Conservation (phyloP, 2,329 filamentous ascomycete species). For the Pseudocercospora fuligena region DNA sequence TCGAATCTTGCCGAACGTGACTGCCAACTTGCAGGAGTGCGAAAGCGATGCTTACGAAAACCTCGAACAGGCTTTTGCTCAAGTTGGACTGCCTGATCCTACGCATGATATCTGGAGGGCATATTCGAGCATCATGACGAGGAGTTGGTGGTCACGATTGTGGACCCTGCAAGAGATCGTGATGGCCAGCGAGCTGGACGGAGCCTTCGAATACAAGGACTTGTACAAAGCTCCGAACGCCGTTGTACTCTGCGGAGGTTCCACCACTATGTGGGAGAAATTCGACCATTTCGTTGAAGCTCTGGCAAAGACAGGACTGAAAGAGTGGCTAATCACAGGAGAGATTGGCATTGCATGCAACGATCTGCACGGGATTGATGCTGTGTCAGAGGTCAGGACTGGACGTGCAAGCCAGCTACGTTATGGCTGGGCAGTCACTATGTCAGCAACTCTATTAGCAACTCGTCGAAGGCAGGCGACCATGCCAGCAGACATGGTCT, state of each 20-base stretch:
- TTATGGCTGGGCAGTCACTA: background rate
- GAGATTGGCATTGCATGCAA: background rate
- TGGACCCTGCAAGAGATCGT: conserved; percentile 9
- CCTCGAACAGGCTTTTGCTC: background rate
- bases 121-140: conserved; percentile 2
- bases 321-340: conserved; percentile 2
- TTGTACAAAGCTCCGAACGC: conserved; percentile 7
- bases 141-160: conserved; percentile 10
- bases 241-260: background rate
- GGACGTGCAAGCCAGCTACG: conserved; percentile 1
- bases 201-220: background rate
- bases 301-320: background rate
- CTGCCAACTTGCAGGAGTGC: background rate
- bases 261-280: conserved; percentile 1
- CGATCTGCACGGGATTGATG: conserved; percentile 11
- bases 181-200: background rate
- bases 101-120: conserved; percentile 1
- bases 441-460: background rate
- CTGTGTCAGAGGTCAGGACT: conserved; percentile 5
- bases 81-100: conserved; percentile 1
- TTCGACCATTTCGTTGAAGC: conserved; percentile 9
- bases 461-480: background rate
- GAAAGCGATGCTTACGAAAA: background rate
- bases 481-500: conserved; percentile 7
- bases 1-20: conserved; percentile 6